Conservation (phyloP, 1,284 basidiomycete species). For the Ganoderma multipileum region DNA sequence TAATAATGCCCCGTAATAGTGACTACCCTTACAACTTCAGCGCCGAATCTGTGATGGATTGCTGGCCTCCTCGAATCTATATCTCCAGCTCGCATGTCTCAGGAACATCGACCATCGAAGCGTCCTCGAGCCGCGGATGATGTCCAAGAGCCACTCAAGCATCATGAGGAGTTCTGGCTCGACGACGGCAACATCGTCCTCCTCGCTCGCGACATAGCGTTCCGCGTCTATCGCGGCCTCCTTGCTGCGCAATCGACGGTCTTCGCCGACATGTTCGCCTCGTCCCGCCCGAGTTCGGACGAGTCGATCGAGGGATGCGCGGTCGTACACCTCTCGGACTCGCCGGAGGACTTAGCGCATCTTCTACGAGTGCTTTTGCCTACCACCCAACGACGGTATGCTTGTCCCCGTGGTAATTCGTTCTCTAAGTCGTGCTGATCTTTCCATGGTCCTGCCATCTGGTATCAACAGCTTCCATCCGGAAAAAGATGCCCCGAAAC, state of each 20-base stretch:
- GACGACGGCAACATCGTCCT: conserved; percentile 18
- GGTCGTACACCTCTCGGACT: conserved; percentile 25
- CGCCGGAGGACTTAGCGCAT: conserved; percentile 15
- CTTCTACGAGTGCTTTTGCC: conserved; percentile 10
- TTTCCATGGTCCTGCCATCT: not conserved
- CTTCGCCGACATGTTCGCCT: conserved; percentile 27
- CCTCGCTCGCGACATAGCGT: conserved; percentile 11
- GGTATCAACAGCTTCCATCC: not conserved
- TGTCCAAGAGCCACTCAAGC: not conserved
- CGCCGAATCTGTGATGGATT: too few relatives aligned
- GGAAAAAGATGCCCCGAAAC: not conserved
- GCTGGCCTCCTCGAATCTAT: not conserved
- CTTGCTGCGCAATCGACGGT: conserved; percentile 23
- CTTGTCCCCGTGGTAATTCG: not conserved
- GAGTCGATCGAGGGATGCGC: conserved; percentile 22
- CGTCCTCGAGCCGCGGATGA: not conserved
- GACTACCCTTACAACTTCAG: too few relatives aligned
- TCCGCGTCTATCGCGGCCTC: conserved; percentile 22
- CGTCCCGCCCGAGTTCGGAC: conserved; percentile 14
- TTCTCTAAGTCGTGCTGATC: not conserved
- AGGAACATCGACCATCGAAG: not conserved
- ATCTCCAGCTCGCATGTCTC: not conserved
- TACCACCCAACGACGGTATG: not conserved
- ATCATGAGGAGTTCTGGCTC: conserved; percentile 11
- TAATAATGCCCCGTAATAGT: too few relatives aligned